A percentile compares a stretch with the other conserved stretches of the same genome.
phyloP scores from a whole-genome alignment of 1,284 basidiomycete species.

The Pyrrhoderma noxium region DNA sequence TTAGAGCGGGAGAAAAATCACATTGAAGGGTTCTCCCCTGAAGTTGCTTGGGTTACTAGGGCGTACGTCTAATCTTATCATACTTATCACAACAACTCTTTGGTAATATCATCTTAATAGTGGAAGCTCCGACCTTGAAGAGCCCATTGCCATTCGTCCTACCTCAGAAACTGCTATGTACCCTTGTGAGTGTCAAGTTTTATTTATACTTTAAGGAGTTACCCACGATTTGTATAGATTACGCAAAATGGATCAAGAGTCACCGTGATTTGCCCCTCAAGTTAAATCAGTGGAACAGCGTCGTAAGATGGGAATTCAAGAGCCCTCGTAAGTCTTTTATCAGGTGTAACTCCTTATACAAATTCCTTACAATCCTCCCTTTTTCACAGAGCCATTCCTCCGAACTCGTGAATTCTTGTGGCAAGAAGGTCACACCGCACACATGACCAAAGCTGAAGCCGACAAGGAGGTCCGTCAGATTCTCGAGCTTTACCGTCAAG shows the following conservation, averaged over 20 bases:
- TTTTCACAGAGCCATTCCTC: conserved; percentile 74
- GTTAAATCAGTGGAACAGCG: conserved; percentile 98
- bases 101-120: conserved; percentile 32
- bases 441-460: conserved; percentile 84
- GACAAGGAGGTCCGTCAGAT: conserved; percentile 90
- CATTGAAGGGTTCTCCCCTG: conserved; percentile 99
- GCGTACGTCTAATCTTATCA: conserved; percentile 59
- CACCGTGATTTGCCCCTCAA: conserved; percentile 96
- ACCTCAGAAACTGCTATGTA: conserved; percentile 99
- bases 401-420: conserved; percentile 99
- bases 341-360: conserved; percentile 16
- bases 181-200: conserved; percentile 59
- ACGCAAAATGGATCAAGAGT: conserved; percentile 97
- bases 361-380: not conserved
- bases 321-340: conserved; percentile 77
- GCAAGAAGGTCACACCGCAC: conserved; percentile 99
- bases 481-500: conserved; percentile 90
- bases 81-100: not conserved
- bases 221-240: conserved; percentile 41
- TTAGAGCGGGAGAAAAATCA: conserved; percentile 98
- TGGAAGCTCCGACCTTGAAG: conserved; percentile 89
- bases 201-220: not conserved
- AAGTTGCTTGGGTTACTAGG: conserved; percentile 98
- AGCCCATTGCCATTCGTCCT: conserved; percentile 96
- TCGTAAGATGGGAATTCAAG: conserved; percentile 99